A percentile compares a stretch with the other conserved stretches of the same genome.
Conservation (phyloP, 2,329 filamentous ascomycete species). For the Aspergillus flavus region DNA sequence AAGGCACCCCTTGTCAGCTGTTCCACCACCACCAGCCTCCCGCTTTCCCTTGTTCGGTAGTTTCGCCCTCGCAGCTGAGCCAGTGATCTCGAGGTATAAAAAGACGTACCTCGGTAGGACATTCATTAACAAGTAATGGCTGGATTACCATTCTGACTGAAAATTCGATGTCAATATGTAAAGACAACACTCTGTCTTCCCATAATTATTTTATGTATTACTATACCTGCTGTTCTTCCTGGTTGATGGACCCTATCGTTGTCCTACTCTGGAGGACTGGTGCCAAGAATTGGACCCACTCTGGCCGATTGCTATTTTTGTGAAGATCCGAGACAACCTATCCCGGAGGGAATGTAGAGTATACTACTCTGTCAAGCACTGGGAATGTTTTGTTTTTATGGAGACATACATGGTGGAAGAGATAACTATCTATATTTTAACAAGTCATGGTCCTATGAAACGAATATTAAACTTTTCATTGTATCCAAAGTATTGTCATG, state of each 20-base stretch:
- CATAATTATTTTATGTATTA: neutral
- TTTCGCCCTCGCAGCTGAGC: too few species aligned
- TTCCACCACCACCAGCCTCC: conserved; percentile 3
- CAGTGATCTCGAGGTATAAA: neutral
- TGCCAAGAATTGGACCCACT: conserved; percentile 1
- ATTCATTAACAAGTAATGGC: neutral
- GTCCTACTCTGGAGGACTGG: neutral
- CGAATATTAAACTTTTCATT: neutral
- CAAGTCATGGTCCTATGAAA: neutral
- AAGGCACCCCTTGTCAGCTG: conserved; percentile 1
- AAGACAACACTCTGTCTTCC: neutral
- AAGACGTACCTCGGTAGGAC: neutral
- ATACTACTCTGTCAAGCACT: neutral
- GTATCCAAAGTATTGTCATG: neutral
- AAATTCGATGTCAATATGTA: neutral
- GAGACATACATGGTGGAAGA: neutral
- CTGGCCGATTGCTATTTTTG: neutral
- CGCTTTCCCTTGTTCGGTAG: neutral
- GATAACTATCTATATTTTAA: neutral
- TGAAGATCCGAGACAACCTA: neutral
- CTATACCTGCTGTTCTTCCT: neutral
- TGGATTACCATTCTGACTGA: neutral
- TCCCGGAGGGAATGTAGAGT: neutral
- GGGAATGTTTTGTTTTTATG: neutral
- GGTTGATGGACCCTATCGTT: neutral